These are phyloP conservation scores for Pythium biforme DNA, from an alignment of 352 stramenopile genomes.

Conservation along the genomic window DNA sequence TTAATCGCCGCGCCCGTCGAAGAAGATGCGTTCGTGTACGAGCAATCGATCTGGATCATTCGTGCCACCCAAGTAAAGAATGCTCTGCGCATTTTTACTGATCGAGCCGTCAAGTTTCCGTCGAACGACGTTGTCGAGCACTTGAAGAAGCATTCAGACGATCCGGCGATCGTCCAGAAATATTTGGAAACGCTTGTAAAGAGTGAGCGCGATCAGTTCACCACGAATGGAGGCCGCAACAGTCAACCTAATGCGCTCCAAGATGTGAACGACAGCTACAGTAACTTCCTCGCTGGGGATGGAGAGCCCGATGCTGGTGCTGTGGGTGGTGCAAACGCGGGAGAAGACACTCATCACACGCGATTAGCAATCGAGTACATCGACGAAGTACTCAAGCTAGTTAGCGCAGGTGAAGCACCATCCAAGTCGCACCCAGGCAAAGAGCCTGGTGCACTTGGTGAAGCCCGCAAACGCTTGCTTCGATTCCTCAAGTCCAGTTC, in stretches of 20 bases:
- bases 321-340: slow-evolving; percentile 17
- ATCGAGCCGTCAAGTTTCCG: slow-evolving; percentile 56
- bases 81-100: slow-evolving; percentile 81
- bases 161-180: slow-evolving; percentile 70
- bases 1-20: slow-evolving; percentile 73
- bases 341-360: slow-evolving; percentile 77
- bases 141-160: slow-evolving; percentile 70
- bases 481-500: slow-evolving; percentile 78
- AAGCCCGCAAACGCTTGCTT: slow-evolving; percentile 75
- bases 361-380: slow-evolving; percentile 85
- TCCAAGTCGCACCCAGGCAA: slow-evolving; percentile 84
- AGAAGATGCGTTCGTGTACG: slow-evolving; percentile 85
- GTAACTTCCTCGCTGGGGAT: slow-evolving; percentile 70
- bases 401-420: slow-evolving; percentile 61
- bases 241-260: slow-evolving; percentile 8
- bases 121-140: slow-evolving; percentile 82
- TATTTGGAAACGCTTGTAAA: slow-evolving; percentile 85
- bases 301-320: slow-evolving; percentile 47
- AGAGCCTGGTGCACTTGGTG: slow-evolving; percentile 64
- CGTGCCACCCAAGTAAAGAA: slow-evolving; percentile 70
- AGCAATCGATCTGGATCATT: slow-evolving; percentile 87
- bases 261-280: slow-evolving; percentile 80
- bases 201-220: slow-evolving; percentile 30
- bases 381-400: slow-evolving; percentile 77
- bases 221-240: slow-evolving; percentile 17